Base-by-base conservation (phyloP, 1,139 yeast species). In the Arxiozyma slooffiae region DNA sequence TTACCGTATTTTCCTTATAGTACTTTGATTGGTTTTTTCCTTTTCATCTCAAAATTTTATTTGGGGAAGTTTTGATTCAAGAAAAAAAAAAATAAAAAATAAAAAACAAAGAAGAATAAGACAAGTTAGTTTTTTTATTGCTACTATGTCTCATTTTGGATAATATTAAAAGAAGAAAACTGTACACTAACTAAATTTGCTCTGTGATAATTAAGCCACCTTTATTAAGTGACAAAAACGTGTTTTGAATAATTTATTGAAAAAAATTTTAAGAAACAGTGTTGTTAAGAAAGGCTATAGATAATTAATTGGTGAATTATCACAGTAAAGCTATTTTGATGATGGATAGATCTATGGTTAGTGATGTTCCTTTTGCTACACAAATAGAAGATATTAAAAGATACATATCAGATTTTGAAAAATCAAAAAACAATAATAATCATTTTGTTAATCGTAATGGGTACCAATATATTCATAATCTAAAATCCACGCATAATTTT, bases 341-440 rank as follows among this genome's bases (percentile, higher is more conserved):
- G 21, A 41, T 41, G 44, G 8, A 30, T n/a, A 24, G 11, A 2
- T 7, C 4, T 4, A 57, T 63, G 20, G 57, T 57, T 20, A 58
- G 61, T 50, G 55, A 24, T n/a, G 30, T 62, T 34, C 64, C 70
- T 26, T 67, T 64, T 54, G 54, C 63, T 24, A 62, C 68, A 17
- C 70, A 67, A 52, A 48, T 58, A 23, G 70, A 67, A 48, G 69
- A 67, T 52, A 61, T 67, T 58, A 64, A 65, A 30, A 63, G 56
- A 45, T 63, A 63, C 47, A 45, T 65, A 34, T 26, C 52, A 23
- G 63, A 64, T 37, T 63, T 62, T 48, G 58, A 59, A 38, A 56
- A 54, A 38, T 30, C 20, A 40, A 44, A 38, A 40, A 47, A 42
- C 20, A 49, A 34, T 41, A 50, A 26, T 38, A 48, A 44, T 38